Evolutionary conservation across 1,284 basidiomycete species (phyloP).

Genomic region (Violaceomyces palustris): DNA sequence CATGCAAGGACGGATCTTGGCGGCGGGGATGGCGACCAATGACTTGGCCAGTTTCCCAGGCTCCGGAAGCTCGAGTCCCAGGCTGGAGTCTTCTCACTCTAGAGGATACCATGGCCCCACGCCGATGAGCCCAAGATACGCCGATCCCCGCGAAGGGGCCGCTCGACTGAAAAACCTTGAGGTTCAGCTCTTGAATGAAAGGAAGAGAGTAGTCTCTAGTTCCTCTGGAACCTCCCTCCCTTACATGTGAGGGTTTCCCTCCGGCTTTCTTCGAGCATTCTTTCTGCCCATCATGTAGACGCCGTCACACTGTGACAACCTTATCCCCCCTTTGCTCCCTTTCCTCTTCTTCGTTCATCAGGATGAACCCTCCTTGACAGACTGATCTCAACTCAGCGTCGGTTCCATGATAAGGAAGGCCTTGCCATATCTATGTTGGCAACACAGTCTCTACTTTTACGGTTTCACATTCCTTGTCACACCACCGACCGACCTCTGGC

Average conservation of each 20-base stretch:
- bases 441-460: too few species aligned
- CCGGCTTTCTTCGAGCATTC: too few species aligned
- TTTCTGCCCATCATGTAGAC: too few species aligned
- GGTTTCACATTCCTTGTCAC: too few species aligned
- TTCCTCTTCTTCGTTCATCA: too few species aligned
- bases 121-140: constrained; percentile 12
- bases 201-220: constrained; percentile 12
- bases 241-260: constrained; percentile 28
- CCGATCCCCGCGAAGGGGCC: constrained; percentile 15
- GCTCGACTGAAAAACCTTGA: constrained; percentile 14
- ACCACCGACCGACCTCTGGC: too few species aligned
- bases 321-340: too few species aligned
- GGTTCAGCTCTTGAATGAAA: constrained; percentile 10
- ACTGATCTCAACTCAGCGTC: too few species aligned
- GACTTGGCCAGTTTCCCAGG: not conserved
- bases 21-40: not conserved
- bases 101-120: constrained; percentile 1
- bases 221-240: constrained; percentile 8
- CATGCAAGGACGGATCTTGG: constrained; percentile 3
- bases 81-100: not conserved
- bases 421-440: too few species aligned
- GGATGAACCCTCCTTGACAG: too few species aligned
- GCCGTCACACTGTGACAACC: too few species aligned
- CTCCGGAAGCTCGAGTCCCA: not conserved
- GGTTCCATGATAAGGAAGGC: too few species aligned